Evolutionary conservation across 164 flowering plant species (phyloP).

Genomic region (Vitis amurensis): DNA sequence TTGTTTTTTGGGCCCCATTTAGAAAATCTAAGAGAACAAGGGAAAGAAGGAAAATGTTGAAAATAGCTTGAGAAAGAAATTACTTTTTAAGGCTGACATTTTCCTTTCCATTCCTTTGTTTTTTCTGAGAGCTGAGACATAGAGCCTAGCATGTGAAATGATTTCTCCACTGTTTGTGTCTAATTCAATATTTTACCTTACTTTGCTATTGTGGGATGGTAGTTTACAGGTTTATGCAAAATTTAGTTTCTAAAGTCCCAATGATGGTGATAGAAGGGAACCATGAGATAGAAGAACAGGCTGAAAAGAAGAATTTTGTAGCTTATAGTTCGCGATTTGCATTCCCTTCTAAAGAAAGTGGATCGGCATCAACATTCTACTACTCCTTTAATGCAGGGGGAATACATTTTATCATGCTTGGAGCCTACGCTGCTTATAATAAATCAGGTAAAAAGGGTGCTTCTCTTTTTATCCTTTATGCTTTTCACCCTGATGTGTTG

Average conservation of each 20-base stretch:
- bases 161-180: too few species aligned
- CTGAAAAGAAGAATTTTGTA: slow-evolving; percentile 54
- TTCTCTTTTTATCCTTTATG: not conserved
- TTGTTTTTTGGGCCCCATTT: too few species aligned
- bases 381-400: slow-evolving; percentile 98
- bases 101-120: too few species aligned
- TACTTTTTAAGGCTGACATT: too few species aligned
- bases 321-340: slow-evolving; percentile 90
- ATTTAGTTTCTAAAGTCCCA: slow-evolving; percentile 76
- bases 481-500: not conserved
- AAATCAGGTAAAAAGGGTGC: slow-evolving; percentile 43
- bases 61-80: too few species aligned
- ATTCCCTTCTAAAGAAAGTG: slow-evolving; percentile 77
- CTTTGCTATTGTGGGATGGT: too few species aligned
- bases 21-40: too few species aligned
- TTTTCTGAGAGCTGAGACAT: too few species aligned
- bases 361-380: slow-evolving; percentile 73
- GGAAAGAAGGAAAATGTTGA: too few species aligned
- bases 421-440: slow-evolving; percentile 68
- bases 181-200: too few species aligned
- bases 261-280: slow-evolving; percentile 94
- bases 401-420: slow-evolving; percentile 89
- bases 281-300: slow-evolving; percentile 88
- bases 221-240: slow-evolving; percentile 77
- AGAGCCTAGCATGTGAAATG: too few species aligned